These are phyloP conservation scores for Colletotrichum brevisporum DNA, from an alignment of 2,329 filamentous ascomycete genomes.

Conservation along the genomic window DNA sequence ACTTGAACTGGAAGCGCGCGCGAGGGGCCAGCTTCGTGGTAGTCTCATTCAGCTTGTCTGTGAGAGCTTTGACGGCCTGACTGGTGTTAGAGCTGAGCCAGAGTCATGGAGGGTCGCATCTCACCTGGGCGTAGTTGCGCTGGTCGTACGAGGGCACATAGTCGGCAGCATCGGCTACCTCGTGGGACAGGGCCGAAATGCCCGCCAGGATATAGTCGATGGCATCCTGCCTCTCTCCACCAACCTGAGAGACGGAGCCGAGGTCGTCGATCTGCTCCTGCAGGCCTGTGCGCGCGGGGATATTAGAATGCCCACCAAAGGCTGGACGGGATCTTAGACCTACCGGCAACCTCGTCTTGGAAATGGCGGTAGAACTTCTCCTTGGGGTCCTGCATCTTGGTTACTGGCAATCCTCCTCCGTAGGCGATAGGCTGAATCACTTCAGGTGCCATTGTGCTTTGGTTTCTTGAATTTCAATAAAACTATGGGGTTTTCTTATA, in stretches of 20 bases:
- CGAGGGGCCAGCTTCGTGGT: conserved; percentile 79
- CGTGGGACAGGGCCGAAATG: conserved; percentile 84
- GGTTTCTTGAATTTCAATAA: neutral
- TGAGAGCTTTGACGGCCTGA: conserved; percentile 83
- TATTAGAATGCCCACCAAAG: conserved; percentile 18
- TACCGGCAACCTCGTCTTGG: conserved; percentile 80
- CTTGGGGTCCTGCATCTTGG: conserved; percentile 68
- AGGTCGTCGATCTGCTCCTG: conserved; percentile 56
- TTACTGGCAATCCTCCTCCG: conserved; percentile 40
- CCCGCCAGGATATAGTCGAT: conserved; percentile 84
- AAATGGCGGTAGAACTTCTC: conserved; percentile 90
- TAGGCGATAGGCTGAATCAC: conserved; percentile 39
- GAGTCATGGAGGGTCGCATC: conserved; percentile 9
- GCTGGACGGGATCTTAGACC: conserved; percentile 43
- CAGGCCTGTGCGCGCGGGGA: conserved; percentile 69
- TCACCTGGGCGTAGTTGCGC: conserved; percentile 84
- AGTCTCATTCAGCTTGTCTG: conserved; percentile 81
- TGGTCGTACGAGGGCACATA: conserved; percentile 92
- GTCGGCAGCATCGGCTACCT: conserved; percentile 86
- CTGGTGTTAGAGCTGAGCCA: neutral
- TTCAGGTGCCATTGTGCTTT: conserved; percentile 40
- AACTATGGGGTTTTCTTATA: conserved; percentile 4
- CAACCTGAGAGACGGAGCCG: conserved; percentile 68
- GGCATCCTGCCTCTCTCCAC: conserved; percentile 84
- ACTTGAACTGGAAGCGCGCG: conserved; percentile 86